Evolutionary conservation across 163 green algal species (phyloP).

Genomic region (Scenedesmus sp.): DNA sequence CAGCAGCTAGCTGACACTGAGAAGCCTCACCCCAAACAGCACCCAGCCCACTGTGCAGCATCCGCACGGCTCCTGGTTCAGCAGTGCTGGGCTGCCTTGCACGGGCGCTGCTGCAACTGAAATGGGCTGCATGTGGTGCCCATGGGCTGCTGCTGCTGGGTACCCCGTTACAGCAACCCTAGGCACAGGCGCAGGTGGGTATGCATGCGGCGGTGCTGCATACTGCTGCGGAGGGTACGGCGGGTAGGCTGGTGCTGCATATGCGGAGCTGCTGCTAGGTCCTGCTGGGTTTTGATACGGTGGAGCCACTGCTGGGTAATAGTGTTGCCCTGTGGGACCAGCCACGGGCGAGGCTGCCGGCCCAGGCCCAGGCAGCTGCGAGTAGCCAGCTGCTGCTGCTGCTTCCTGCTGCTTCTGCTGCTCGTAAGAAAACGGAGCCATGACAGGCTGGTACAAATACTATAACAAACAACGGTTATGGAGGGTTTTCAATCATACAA

Average conservation of each 20-base stretch:
- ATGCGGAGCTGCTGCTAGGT: not conserved
- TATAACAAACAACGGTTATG: not conserved
- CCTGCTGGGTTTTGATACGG: not conserved
- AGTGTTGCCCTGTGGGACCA: not conserved
- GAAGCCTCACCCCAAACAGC: constrained; percentile 37
- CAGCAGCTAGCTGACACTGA: not conserved
- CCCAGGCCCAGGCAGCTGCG: not conserved
- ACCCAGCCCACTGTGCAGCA: constrained; percentile 45
- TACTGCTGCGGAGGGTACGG: constrained; percentile 2
- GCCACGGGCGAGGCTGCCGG: not conserved
- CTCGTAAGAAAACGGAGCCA: not conserved
- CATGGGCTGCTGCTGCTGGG: not conserved
- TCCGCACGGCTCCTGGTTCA: not conserved
- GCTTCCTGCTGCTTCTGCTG: not conserved
- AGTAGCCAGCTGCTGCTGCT: constrained; percentile 5
- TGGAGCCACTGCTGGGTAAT: not conserved
- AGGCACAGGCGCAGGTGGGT: not conserved
- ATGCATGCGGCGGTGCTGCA: not conserved
- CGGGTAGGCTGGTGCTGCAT: not conserved
- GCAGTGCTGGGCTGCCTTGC: not conserved
- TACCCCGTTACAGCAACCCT: not conserved
- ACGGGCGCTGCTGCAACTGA: not conserved
- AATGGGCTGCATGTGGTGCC: not conserved
- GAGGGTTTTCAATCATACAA: not conserved
- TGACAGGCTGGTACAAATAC: not conserved